Base-by-base conservation (phyloP, 371 early-diverging fungal species). In the Fennellomyces sp. region DNA sequence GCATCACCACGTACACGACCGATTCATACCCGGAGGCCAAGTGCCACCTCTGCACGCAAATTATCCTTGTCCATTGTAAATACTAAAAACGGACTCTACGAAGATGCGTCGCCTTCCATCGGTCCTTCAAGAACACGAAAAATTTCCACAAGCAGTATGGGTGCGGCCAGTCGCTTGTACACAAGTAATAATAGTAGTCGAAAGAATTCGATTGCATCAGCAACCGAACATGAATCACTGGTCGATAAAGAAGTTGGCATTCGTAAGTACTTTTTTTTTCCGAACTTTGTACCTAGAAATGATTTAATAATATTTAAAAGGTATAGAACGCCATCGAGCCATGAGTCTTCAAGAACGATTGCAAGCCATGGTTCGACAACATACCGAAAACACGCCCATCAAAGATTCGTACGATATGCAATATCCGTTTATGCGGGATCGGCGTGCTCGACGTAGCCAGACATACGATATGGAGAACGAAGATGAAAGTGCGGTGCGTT, bases 351-450 rank as follows among this genome's bases (percentile, higher is more conserved):
- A 72, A 26, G 72, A 72, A 23, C 61, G 63, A 41, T 61, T 72
- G 5, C 72, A 72, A 51, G 68, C 65, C 27, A 65, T 72, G 64
- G 72, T 72, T n/a, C 68, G 65, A 35, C 65, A 67, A 27, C 68
- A 72, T 39, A 45, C 52, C 13, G 55, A 54, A 35, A 36, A 54
- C 25, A 26, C 55, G 27, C 27, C 55, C 19, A 61, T 67, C 21
- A 38, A 65, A 17, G 65, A 68, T 17, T 54, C 58, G 19, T 57
- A 62, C 4, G 60, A 59, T 31, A 57, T 47, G 55, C 52, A 56
- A 23, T 61, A 53, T 27, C 28, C 61, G 4, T 39, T 39, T 13
- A n/a, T 55, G 17, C 45, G 56, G 12, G 69, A 64, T 13, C 66
- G 66, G 23, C 55, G 52, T 17, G 41, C 58, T 28, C 49, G 58